Evolutionary conservation across 805 yeast species (phyloP).

Genomic region (Wickerhamomyces queroliae): DNA sequence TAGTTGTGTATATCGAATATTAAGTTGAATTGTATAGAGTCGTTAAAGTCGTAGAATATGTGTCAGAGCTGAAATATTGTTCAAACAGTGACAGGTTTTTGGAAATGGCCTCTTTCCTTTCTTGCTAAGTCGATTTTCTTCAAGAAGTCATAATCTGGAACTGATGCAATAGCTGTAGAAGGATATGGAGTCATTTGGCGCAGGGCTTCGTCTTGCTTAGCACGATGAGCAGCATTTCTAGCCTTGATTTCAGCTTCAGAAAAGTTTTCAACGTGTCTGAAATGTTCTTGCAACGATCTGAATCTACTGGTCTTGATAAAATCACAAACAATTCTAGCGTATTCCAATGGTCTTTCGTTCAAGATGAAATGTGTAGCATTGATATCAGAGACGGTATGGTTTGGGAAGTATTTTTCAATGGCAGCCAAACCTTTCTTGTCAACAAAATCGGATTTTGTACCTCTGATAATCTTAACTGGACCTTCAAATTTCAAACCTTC

Average conservation of each 20-base stretch:
- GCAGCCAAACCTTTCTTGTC: conserved; percentile 21
- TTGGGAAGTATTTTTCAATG: conserved; percentile 23
- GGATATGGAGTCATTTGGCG: neutral
- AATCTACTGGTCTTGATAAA: conserved; percentile 21
- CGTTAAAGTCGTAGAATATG: too few relatives aligned
- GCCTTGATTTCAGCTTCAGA: neutral
- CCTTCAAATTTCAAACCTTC: conserved; percentile 21
- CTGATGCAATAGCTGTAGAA: too few relatives aligned
- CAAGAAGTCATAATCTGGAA: neutral
- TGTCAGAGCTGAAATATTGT: too few relatives aligned
- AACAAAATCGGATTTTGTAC: conserved; percentile 33
- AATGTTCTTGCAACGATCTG: conserved; percentile 11
- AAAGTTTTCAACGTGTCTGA: conserved; percentile 3
- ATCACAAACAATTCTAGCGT: conserved; percentile 16
- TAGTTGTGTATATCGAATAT: too few relatives aligned
- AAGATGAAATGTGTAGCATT: conserved; percentile 32
- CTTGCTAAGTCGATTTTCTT: neutral
- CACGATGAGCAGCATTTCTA: neutral
- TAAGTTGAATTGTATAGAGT: too few relatives aligned
- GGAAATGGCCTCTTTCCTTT: neutral
- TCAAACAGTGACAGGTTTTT: neutral
- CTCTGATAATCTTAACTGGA: conserved; percentile 36
- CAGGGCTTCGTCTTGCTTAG: neutral
- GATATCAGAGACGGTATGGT: conserved; percentile 16
- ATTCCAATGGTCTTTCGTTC: conserved; percentile 30